Base-by-base conservation (phyloP, 805 yeast species). In the Saccharomycopsis selenospora region DNA sequence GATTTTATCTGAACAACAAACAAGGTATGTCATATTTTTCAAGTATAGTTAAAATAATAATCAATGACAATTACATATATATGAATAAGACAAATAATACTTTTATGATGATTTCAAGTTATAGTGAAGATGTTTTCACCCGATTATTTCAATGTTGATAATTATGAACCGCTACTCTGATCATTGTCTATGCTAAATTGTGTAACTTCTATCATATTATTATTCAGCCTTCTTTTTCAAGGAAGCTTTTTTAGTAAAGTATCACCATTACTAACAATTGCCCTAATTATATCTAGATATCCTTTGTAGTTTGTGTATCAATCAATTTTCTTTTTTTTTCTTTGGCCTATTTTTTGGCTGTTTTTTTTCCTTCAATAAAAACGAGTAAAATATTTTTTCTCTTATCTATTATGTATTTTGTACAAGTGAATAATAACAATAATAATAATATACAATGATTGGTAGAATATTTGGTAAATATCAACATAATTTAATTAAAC, bases 401-500 rank as follows among this genome's bases (percentile, higher is more conserved):
- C n/a, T n/a, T n/a, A n/a, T n/a, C n/a, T n/a, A n/a, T n/a, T n/a
- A n/a, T n/a, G n/a, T n/a, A n/a, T n/a, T n/a, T n/a, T n/a, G n/a
- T n/a, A n/a, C n/a, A n/a, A n/a, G n/a, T n/a, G n/a, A n/a, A n/a
- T n/a, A n/a, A n/a, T n/a, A n/a, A n/a, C n/a, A n/a, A n/a, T n/a
- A n/a, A n/a, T n/a, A 27, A 27, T 27, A 7, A 11, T 23, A 18
- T 6, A 38, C 7, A 5, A 38, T 17, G 42, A 18, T 18, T 23
- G 3, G 25, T 3, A 27, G 36, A 20, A 14, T 45, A 17, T 51
- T 53, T 27, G 11, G 14, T 24, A 29, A 18, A 14, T 53, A 53
- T 23, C 52, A 51, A 22, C 26, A 38, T 11, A 13, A 23, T 5
- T 25, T 79, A 40, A 62, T 63, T 52, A 64, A 61, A 30, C 69